Base-by-base conservation (phyloP, 225 moss, liverwort and hornwort genomes). In the Rhytidiadelphus loreus region DNA sequence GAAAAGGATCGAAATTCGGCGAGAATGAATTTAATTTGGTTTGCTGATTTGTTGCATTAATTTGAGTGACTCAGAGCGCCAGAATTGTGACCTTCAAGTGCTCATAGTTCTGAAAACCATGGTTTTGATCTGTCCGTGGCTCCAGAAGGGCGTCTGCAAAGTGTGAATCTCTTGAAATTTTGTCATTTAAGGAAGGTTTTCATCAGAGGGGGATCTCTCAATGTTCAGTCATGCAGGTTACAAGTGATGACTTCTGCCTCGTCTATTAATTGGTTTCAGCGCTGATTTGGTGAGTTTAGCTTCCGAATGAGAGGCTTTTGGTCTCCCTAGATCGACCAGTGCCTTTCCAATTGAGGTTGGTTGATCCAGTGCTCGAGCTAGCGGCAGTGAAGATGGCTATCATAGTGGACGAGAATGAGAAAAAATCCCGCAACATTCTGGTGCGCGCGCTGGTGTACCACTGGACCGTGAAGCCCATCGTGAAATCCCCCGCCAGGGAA, bases 391-490 rank as follows among this genome's bases (percentile, higher is more conserved):
- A 76, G 52, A 93, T 93, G 93, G 88, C 80, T 58, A 21, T 90
- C 50, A 25, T 86, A 23, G 91, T 88, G 65, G 90, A 92, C 26
- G 92, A 91, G 79, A 44, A 70, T 39, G 92, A 93, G 83, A 50
- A 29, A n/a, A 89, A 88, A 43, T 88, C 94, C 59, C 82, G 86
- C 25, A 94, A 92, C 81, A 53, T 92, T 8, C 13, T 94, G 28
- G 90, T 87, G 77, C 94, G 95, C 25, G 80, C 92, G 91, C 87
- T 96, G 11, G 86, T 95, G 81, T 92, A 89, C 69, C 96, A 96
- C 88, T 96, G 96, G 96, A 93, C 93, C 9, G 93, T 96, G 76
- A 90, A 89, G 56, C 94, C 93, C 16, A 90, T 90, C 35, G 77
- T 69, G 50, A 96, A 95, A 77, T 77, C 92, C 15, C 86, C 90